These are phyloP conservation scores for button mushroom (Agaricus bisporus) DNA, from an alignment of 768 basidiomycete species.

Conservation along the genomic window DNA sequence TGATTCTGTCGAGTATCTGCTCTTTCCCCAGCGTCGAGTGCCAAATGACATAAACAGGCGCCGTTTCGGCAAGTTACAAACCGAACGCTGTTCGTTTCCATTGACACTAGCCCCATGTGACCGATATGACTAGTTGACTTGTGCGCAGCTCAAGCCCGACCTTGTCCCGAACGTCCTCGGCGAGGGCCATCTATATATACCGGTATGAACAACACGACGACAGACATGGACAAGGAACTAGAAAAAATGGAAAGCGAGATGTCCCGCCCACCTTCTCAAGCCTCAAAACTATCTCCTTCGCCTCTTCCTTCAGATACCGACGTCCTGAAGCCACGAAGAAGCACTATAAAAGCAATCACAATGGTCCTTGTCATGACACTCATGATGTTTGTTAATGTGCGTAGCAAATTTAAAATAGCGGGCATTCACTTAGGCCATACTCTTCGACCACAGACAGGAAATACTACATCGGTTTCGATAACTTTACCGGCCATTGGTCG, in stretches of 20 bases:
- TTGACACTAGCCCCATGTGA: too few species aligned
- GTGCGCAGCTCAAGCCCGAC: too few species aligned
- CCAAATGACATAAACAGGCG: too few species aligned
- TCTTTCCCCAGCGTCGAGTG: not conserved
- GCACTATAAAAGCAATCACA: conserved; percentile 9
- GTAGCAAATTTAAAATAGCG: not conserved
- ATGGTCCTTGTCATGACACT: conserved; percentile 31
- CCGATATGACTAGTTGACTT: too few species aligned
- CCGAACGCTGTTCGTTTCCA: not conserved
- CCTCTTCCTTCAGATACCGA: not conserved
- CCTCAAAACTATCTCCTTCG: not conserved
- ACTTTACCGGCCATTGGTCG: conserved; percentile 46
- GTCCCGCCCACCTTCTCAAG: not conserved
- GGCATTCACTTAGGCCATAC: not conserved
- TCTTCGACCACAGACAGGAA: conserved; percentile 25
- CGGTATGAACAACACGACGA: too few species aligned
- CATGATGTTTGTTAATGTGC: conserved; percentile 31
- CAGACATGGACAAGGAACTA: too few species aligned
- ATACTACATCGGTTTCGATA: conserved; percentile 43
- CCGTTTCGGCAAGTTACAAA: too few species aligned
- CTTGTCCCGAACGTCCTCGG: too few species aligned
- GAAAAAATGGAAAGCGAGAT: not conserved
- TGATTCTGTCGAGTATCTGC: too few species aligned
- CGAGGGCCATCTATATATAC: too few species aligned
- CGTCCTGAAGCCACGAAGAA: not conserved